These are phyloP conservation scores for Hypoxylon cercidicola DNA, from an alignment of 495 filamentous ascomycete species.

Conservation along the genomic window DNA sequence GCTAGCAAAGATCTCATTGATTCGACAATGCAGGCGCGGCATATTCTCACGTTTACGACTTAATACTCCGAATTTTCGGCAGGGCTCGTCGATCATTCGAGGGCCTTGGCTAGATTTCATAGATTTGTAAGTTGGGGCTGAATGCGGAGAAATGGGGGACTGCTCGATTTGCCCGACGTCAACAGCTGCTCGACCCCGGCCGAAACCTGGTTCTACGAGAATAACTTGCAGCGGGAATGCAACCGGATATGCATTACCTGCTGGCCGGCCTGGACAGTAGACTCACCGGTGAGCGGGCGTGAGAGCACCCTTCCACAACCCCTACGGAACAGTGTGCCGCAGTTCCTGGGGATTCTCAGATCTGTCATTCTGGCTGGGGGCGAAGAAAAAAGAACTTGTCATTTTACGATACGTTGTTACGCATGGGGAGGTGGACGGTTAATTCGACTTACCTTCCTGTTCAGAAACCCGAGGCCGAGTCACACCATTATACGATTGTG, in stretches of 20 bases:
- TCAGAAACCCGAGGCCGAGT: slow-evolving; percentile 1
- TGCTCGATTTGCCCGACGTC: slow-evolving; percentile 10
- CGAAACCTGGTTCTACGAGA: slow-evolving; percentile 36
- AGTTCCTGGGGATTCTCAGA: slow-evolving; percentile 19
- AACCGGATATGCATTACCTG: slow-evolving; percentile 41
- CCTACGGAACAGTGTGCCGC: slow-evolving; percentile 34
- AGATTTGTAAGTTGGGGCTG: slow-evolving; percentile 24
- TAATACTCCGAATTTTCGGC: slow-evolving; percentile 15
- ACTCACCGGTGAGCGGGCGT: slow-evolving; percentile 36
- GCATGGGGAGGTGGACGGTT: slow-evolving; percentile 7
- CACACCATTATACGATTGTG: slow-evolving; percentile 1
- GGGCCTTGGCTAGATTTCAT: slow-evolving; percentile 33
- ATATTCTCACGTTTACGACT: slow-evolving; percentile 7
- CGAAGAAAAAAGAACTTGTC: slow-evolving; percentile 7
- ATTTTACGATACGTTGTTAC: slow-evolving; percentile 9
- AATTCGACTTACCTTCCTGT: slow-evolving; percentile 5
- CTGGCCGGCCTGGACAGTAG: slow-evolving; percentile 25
- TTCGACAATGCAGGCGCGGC: slow-evolving; percentile 6
- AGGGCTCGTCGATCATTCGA: slow-evolving; percentile 37
- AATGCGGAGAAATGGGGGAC: slow-evolving; percentile 30
- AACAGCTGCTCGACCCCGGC: neutral
- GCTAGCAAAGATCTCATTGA: slow-evolving; percentile 13
- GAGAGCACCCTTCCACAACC: slow-evolving; percentile 26
- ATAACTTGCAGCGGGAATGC: slow-evolving; percentile 42
- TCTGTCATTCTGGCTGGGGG: slow-evolving; percentile 1